phyloP scores from a whole-genome alignment of 176 grass and related monocot species.

The Thalia dealbata region DNA sequence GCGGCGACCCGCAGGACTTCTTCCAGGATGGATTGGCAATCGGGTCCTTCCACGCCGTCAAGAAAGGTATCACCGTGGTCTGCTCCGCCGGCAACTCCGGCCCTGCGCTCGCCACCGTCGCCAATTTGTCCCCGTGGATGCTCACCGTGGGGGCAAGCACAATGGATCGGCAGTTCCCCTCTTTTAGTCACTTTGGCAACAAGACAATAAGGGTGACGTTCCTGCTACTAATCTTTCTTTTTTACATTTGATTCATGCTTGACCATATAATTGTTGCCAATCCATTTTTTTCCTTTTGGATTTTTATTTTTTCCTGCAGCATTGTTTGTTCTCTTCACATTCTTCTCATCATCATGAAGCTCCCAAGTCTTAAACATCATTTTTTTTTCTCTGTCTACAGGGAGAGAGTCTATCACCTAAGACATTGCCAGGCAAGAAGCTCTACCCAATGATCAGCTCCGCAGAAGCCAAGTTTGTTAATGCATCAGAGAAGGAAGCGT shows the following conservation, averaged over 20 bases:
- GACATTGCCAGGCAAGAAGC: slow-evolving; percentile 21
- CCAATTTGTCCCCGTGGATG: slow-evolving; percentile 14
- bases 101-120: neutral
- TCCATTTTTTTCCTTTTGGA: neutral
- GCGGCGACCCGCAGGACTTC: slow-evolving; percentile 3
- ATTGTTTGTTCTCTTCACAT: neutral
- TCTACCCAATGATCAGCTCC: slow-evolving; percentile 39
- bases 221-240: neutral
- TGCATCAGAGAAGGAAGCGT: slow-evolving; percentile 1
- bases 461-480: slow-evolving; percentile 20
- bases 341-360: neutral
- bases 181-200: neutral
- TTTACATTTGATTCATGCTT: neutral
- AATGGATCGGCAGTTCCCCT: slow-evolving; percentile 6
- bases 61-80: slow-evolving; percentile 6
- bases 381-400: slow-evolving; percentile 5
- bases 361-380: neutral
- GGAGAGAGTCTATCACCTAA: slow-evolving; percentile 54
- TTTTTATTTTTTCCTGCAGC: neutral
- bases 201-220: neutral
- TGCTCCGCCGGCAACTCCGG: slow-evolving; percentile 15
- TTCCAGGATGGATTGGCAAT: slow-evolving; percentile 4
- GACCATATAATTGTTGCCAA: neutral
- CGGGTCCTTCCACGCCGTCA: slow-evolving; percentile 12
- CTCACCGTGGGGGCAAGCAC: slow-evolving; percentile 9